phyloP scores from a whole-genome alignment of 345 rosid genomes.

The Noccaea caerulescens region DNA sequence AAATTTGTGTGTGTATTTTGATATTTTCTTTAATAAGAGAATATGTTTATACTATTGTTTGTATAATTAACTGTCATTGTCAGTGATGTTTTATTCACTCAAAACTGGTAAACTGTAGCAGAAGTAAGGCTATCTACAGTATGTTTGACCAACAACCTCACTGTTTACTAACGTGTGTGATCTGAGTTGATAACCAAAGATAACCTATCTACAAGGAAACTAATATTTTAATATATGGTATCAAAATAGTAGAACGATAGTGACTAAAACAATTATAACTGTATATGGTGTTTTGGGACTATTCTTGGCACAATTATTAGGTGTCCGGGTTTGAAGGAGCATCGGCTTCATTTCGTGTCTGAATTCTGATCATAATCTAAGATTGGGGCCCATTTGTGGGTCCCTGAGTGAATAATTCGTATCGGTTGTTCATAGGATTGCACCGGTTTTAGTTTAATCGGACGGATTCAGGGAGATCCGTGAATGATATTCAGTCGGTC shows the following conservation, averaged over 20 bases:
- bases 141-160: conserved; percentile 31
- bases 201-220: conserved; percentile 8
- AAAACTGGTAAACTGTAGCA: conserved; percentile 22
- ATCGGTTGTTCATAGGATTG: conserved; percentile 37
- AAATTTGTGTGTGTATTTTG: neutral
- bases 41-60: too few relatives aligned
- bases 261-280: too few relatives aligned
- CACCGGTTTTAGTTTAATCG: conserved; percentile 36
- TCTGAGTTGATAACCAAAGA: conserved; percentile 8
- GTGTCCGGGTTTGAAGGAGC: conserved; percentile 36
- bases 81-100: conserved; percentile 21
- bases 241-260: too few relatives aligned
- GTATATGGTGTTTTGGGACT: conserved; percentile 32
- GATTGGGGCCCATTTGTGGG: conserved; percentile 16
- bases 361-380: conserved; percentile 28
- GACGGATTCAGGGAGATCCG: conserved; percentile 27
- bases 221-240: conserved; percentile 9
- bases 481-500: conserved; percentile 40
- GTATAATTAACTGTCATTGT: conserved; percentile 6
- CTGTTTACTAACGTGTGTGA: conserved; percentile 20
- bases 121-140: conserved; percentile 29
- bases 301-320: conserved; percentile 38
- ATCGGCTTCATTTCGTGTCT: conserved; percentile 34
- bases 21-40: neutral
- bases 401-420: conserved; percentile 22